Evolutionary conservation across 768 basidiomycete species (phyloP), one percentile per base, ranked within the genome.

Genomic region (Lactarius deliciosus): DNA sequence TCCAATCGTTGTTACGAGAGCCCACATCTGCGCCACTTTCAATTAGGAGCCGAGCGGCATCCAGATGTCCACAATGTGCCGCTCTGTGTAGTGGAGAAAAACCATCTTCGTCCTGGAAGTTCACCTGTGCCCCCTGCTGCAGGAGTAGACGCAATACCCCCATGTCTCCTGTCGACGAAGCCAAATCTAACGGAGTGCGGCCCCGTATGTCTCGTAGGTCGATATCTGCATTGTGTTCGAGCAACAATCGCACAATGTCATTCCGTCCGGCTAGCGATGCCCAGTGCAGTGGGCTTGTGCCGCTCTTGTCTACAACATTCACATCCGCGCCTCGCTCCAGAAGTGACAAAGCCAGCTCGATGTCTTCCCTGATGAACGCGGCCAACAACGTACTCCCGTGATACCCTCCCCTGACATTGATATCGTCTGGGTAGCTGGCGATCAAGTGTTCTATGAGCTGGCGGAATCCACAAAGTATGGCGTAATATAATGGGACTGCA

Each of bases 191-290:
- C 20, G 43, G 43, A n/a, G 43, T 45, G 20, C 8, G 20, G 18
- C 43, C 43, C 43, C 25, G 25, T 28, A 28, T 28, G 25, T 28
- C 25, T 28, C 25, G 25, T 28, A 7, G 41, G 1, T 64, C 28
- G 9, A 20, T 18, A n/a, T 64, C 34, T 18, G 34, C 63, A 15
- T 32, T 56, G 56, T 50, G n/a, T 43, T 64, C 22, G 28, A 64
- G 58, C 28, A 64, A 50, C 9, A 60, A 25, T 5, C n/a, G 40
- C 10, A 40, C 58, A 18, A n/a, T 16, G 5, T 34, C 53, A 25
- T 4, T n/a, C 5, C 8, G 30, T 28, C 30, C 53, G 3, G 3
- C 0, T 5, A 3, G 1, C 10, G 38, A 54, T 25, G 40, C 53
- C 5, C 8, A 0, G 18, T 60, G 58, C 38, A 65, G 50, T 22